Evolutionary conservation across 2,329 filamentous ascomycete species (phyloP), one percentile per base, ranked within the genome.

Genomic region (Ceratocystis smalleyi): DNA sequence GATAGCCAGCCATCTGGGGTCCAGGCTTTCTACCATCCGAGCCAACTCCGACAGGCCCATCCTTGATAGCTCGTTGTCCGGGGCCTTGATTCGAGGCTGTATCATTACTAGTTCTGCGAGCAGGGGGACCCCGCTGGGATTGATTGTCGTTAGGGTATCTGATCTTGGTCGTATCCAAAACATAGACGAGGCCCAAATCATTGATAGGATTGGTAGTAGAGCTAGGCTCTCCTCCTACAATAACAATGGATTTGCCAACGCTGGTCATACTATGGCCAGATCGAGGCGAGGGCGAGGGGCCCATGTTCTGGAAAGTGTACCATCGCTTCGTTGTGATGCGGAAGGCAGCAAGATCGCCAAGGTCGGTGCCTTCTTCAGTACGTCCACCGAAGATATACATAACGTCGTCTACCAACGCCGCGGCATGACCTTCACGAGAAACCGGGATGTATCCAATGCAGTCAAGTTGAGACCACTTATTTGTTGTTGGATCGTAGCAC

Each of bases 281-380:
- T 67, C 94, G 83, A 40, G 94, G 86, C 2, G 91, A 96, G 0
- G 94, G 94, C 0, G 91, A 95, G 2, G 91, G 91, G 0, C 94
- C 94, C 94, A 99, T 99, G 72, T 99, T 99, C 72, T 99, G 94
- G 75, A 99, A 99, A 43, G 94, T 99, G 74, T 97, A 99, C 94
- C 94, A 99, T 66, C 94, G 84, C 68, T 89, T 85, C 10, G 91
- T 91, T 0, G 87, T 84, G 66, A 84, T 83, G 63, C 81, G 76
- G 70, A 84, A 84, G 1, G 94, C 94, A 1, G 94, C 92, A 54
- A 99, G 79, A 74, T 99, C 94, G 43, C 92, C 94, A 3, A 99
- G 78, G 72, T 99, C 94, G 32, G 86, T 83, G 1, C 94, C 94
- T 69, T 97, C 91, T 71, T 96, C 90, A 0, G 91, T 96, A 66